These are phyloP conservation scores for Tinospora cordifolia DNA, from an alignment of 164 flowering plant species.

Conservation along the genomic window DNA sequence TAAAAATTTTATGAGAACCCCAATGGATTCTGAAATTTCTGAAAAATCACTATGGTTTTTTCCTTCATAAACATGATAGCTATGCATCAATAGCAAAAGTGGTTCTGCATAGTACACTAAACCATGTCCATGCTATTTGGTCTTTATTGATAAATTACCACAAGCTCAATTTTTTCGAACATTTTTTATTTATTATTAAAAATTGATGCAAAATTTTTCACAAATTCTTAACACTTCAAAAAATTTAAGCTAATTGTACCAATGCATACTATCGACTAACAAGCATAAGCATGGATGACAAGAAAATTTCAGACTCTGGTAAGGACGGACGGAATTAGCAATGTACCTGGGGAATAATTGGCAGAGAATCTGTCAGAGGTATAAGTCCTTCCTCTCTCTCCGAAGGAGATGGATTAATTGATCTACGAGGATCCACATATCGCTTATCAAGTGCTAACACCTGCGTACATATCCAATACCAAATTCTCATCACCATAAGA, in stretches of 20 bases:
- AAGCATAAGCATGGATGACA: neutral
- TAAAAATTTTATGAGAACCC: no score
- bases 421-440: slow-evolving; percentile 77
- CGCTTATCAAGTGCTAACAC: slow-evolving; percentile 94
- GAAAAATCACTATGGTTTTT: no score
- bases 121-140: no score
- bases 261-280: neutral
- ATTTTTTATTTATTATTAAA: no score
- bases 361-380: slow-evolving; percentile 86
- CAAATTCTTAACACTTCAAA: neutral
- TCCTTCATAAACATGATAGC: no score
- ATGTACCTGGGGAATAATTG: slow-evolving; percentile 87
- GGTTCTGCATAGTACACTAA: no score
- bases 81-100: no score
- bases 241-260: neutral
- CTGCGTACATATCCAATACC: slow-evolving; percentile 25
- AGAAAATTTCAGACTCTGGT: neutral
- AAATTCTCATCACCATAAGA: neutral
- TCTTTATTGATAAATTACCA: no score
- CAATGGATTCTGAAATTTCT: no score
- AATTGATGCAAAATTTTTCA: neutral
- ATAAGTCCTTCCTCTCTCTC: slow-evolving; percentile 91
- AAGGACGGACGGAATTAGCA: slow-evolving; percentile 11
- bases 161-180: no score
- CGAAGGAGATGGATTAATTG: slow-evolving; percentile 69